These are phyloP conservation scores for Apiotrichum gamsii DNA, from an alignment of 1,284 basidiomycete species.

Conservation along the genomic window DNA sequence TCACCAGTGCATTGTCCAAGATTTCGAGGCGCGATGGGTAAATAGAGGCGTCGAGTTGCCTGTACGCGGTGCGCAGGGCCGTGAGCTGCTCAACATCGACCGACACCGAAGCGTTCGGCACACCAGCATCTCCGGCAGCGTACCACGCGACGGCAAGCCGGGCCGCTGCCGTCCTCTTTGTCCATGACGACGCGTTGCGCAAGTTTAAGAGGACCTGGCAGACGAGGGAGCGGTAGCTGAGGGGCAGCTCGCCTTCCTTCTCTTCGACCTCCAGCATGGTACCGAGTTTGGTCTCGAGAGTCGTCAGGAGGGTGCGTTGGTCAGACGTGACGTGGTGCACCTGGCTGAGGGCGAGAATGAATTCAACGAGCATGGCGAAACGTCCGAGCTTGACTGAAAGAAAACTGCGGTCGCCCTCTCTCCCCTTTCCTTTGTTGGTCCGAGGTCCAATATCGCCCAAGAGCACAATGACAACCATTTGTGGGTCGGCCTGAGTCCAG, in stretches of 20 bases:
- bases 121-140: not conserved
- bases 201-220: conserved; percentile 25
- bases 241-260: conserved; percentile 18
- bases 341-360: conserved; percentile 53
- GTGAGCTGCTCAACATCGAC: conserved; percentile 1
- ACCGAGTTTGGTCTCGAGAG: conserved; percentile 57
- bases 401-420: conserved; percentile 28
- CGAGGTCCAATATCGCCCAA: conserved; percentile 29
- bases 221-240: conserved; percentile 24
- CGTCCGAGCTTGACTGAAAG: conserved; percentile 59
- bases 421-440: conserved; percentile 35
- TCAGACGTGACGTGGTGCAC: conserved; percentile 10
- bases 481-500: conserved; percentile 61
- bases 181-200: conserved; percentile 14
- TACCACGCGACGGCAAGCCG: conserved; percentile 14
- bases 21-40: not conserved
- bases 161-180: conserved; percentile 6
- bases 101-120: not conserved
- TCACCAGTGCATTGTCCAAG: not conserved
- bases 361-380: conserved; percentile 58
- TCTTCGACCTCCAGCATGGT: conserved; percentile 61
- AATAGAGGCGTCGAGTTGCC: not conserved
- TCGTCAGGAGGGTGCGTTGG: conserved; percentile 50
- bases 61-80: not conserved
- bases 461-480: conserved; percentile 68